Conservation (phyloP, 1,139 yeast genomes). For the Debaryomycetaceae sp. region DNA sequence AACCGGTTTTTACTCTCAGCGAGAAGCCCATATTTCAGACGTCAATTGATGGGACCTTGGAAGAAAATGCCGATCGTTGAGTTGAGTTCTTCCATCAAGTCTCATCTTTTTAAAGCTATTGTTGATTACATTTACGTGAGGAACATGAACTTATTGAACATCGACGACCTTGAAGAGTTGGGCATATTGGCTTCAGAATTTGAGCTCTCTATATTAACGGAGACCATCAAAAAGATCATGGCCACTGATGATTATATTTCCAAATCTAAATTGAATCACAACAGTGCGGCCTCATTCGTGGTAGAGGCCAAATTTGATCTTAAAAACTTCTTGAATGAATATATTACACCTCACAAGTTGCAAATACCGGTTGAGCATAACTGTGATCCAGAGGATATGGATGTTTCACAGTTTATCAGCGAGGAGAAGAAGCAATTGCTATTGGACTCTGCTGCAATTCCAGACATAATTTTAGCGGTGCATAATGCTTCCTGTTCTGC, state of each 20-base stretch:
- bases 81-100: slow-evolving; percentile 19
- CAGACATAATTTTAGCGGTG: slow-evolving; percentile 50
- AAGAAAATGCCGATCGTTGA: slow-evolving; percentile 14
- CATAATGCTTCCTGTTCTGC: slow-evolving; percentile 26
- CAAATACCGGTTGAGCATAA: slow-evolving; percentile 18
- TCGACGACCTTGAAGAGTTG: slow-evolving; percentile 26
- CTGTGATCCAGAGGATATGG: slow-evolving; percentile 26
- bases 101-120: slow-evolving; percentile 31
- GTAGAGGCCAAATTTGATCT: slow-evolving; percentile 48
- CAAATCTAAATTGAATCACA: slow-evolving; percentile 41
- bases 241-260: slow-evolving; percentile 17
- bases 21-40: slow-evolving; percentile 28
- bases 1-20: slow-evolving; percentile 43
- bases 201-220: slow-evolving; percentile 32
- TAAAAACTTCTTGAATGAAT: slow-evolving; percentile 30
- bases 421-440: slow-evolving; percentile 15
- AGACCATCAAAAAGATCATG: slow-evolving; percentile 21
- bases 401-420: slow-evolving; percentile 15
- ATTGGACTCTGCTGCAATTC: slow-evolving; percentile 25
- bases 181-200: slow-evolving; percentile 30
- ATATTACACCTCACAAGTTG: slow-evolving; percentile 30
- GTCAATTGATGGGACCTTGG: slow-evolving; percentile 28
- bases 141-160: slow-evolving; percentile 22
- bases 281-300: slow-evolving; percentile 41
- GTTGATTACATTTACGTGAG: slow-evolving; percentile 53